Evolutionary conservation across 2,329 filamentous ascomycete species (phyloP), one percentile per base, ranked within the genome.

Genomic region (Seiridium unicorne): DNA sequence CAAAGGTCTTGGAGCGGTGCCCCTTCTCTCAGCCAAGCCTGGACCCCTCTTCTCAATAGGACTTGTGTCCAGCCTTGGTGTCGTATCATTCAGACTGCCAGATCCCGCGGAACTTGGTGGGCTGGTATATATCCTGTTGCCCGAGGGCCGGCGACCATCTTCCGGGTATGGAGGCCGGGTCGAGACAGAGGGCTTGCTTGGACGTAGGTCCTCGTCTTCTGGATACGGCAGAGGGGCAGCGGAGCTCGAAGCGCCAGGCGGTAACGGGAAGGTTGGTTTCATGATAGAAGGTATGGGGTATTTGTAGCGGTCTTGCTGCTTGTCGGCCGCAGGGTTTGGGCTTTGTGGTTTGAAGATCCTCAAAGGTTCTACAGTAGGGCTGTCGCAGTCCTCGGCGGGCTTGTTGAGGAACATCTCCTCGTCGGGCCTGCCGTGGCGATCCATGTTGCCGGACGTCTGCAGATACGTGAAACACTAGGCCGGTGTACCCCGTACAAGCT

Each of bases 321-420:
- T 70, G 47, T 72, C 69, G 60, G 65, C 62, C 51, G 74, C 72
- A 58, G 86, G 86, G 57, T 81, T 81, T 38, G 88, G 84, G 60
- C 88, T 90, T 68, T 87, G 85, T 60, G 89, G 87, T 75, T 96
- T 96, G 79, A 89, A 89, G 73, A 96, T 96, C 70, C 92, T 87
- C 76, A 97, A 77, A 62, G 93, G 93, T 69, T 91, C 91, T 67
- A 96, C 85, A 18, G 90, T 91, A 60, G 92, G 91, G 69, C 91
- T 92, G 69, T 92, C 87, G 71, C 77, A 75, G 62, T 79, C 79
- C 51, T 83, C 80, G 59, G 77, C 72, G n/a, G 82, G 83, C 55
- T 80, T 82, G 72, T 76, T 84, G 76, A 96, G 84, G 78, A 96
- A 94, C 79, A 96, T 89, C 82, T 94, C 92, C 76, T 93, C 89